Base-by-base conservation (phyloP, 75 land plant species). In the Pseudotsuga menziesii region DNA sequence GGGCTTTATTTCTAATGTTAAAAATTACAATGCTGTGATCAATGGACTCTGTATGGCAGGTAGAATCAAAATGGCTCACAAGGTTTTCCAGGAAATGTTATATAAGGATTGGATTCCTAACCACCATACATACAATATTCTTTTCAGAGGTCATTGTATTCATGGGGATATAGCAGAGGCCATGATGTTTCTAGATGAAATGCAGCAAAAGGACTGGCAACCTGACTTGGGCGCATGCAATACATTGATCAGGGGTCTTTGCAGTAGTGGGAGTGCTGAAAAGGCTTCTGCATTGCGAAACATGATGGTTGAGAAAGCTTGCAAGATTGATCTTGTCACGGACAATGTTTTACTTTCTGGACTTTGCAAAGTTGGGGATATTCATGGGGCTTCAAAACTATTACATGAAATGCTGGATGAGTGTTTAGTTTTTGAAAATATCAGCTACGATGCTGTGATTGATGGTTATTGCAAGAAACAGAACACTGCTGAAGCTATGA, bases 61-160 rank as follows among this genome's bases (percentile, higher is more conserved):
- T 5, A 60, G 61, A 22, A 22, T 60, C 17, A 60, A 60, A 7
- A 60, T 60, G 61, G 61, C 61, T 60, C 8, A 60, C 22, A 20
- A 22, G 7, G 61, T 60, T 20, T 60, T 60, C 61, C 20, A 60
- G 61, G 61, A 60, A 20, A 60, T 60, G 61, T 19, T 60, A 22
- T 60, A 19, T 60, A 22, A 60, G 20, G 61, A 60, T 60, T 60
- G 61, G 61, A 60, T 60, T 60, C 61, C 61, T 7, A 60, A 60
- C 61, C 61, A 60, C 61, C 20, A 22, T 19, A 60, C 61, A 22
- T 60, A 60, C 61, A 60, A 60, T 60, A 60, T 60, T 12, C 61
- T 60, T 19, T 22, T 60, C 61, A 60, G 61, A 60, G 61, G 61
- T 60, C 7, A 20, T 2, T 60, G 61, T 19, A 22, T 5, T 19